phyloP scores from a whole-genome alignment of 2,329 filamentous ascomycete genomes.

The Paradendryphiella salina region DNA sequence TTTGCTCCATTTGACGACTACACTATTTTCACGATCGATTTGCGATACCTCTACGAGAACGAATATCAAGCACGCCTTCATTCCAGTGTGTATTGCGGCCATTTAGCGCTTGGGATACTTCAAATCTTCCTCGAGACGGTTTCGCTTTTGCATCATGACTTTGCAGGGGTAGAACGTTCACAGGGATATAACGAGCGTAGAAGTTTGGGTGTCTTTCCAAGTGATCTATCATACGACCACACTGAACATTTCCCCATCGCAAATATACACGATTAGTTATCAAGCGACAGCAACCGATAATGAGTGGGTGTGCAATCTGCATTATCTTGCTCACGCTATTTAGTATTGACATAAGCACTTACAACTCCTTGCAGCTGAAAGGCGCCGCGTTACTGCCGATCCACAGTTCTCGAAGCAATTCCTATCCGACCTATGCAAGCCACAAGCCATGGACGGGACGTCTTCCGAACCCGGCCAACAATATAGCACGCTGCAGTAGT shows the following conservation, averaged over 20 bases:
- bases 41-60: neutral
- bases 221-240: conserved; percentile 3
- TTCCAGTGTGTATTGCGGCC: neutral
- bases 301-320: neutral
- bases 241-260: conserved; percentile 2
- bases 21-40: neutral
- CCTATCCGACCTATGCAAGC: conserved; percentile 10
- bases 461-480: conserved; percentile 6
- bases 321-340: neutral
- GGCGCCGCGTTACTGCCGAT: neutral
- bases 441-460: conserved; percentile 12
- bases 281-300: neutral
- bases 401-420: conserved; percentile 10
- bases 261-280: neutral
- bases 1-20: conserved; percentile 12
- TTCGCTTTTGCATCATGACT: conserved; percentile 7
- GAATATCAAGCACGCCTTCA: neutral
- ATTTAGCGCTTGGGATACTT: neutral
- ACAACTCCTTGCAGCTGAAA: neutral
- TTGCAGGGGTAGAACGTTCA: conserved; percentile 8
- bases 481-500: conserved; percentile 3
- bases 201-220: conserved; percentile 7
- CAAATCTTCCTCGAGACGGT: neutral
- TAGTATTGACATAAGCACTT: neutral
- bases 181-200: conserved; percentile 7